These are phyloP conservation scores for Camelina laxa DNA, from an alignment of 345 rosid genomes.

Conservation along the genomic window DNA sequence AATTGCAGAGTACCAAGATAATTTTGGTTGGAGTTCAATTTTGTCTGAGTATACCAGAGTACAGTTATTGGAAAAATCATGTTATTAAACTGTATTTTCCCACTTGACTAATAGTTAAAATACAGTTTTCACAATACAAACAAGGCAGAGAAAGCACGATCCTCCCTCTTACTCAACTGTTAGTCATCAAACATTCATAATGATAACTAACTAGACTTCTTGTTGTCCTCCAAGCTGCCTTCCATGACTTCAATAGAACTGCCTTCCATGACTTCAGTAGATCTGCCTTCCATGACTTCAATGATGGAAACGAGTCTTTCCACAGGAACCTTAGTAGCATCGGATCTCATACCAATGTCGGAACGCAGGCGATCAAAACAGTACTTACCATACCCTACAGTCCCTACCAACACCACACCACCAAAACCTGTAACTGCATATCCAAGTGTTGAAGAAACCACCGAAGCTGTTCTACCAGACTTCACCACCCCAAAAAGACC, in stretches of 20 bases:
- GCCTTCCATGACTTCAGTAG: not conserved
- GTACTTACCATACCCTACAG: not conserved
- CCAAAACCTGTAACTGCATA: not conserved
- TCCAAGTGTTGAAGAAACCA: slow-evolving; percentile 10
- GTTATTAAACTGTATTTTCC: not conserved
- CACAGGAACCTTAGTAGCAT: not conserved
- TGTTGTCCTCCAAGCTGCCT: slow-evolving; percentile 4
- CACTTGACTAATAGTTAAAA: slow-evolving; percentile 1
- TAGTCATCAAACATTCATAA: not conserved
- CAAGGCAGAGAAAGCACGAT: not conserved
- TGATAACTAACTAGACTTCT: slow-evolving; percentile 2
- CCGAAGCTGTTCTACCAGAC: slow-evolving; percentile 1
- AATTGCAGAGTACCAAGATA: not conserved
- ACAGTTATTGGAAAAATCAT: not conserved
- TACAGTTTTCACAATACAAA: slow-evolving; percentile 20
- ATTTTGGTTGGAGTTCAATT: not conserved
- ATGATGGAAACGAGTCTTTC: not conserved
- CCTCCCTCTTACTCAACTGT: not conserved
- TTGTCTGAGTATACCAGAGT: not conserved
- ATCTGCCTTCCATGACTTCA: slow-evolving; percentile 4
- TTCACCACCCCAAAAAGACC: not conserved
- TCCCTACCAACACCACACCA: not conserved
- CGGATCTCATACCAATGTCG: slow-evolving; percentile 1
- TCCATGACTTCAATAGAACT: not conserved
- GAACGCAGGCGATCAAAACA: not conserved